These are phyloP conservation scores for Trichomonas gallinae DNA, from an alignment of 208 protist species.

Conservation along the genomic window DNA sequence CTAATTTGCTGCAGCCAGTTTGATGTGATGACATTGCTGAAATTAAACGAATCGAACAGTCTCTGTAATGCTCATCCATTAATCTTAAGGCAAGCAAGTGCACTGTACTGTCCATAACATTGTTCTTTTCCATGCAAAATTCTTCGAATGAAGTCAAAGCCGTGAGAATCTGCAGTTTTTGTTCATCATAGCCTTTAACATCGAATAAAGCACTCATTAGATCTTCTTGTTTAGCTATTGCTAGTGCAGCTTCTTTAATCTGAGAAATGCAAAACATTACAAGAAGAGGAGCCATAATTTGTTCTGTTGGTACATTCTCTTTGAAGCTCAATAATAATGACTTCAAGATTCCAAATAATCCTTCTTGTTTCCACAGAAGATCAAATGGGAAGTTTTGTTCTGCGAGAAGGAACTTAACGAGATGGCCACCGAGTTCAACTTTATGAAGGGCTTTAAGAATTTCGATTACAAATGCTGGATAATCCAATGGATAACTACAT, in stretches of 20 bases:
- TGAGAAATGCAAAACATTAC: background rate
- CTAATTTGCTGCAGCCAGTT: background rate
- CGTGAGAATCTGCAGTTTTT: background rate
- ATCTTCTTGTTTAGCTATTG: background rate
- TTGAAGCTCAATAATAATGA: no score
- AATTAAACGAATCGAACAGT: background rate
- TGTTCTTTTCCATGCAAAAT: background rate
- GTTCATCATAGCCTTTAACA: background rate
- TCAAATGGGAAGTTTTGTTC: background rate
- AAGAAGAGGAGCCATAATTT: background rate
- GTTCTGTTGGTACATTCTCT: background rate
- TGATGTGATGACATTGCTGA: background rate
- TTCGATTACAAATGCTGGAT: background rate
- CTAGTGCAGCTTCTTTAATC: background rate
- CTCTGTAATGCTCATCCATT: background rate
- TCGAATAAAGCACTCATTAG: background rate
- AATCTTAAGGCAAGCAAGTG: background rate
- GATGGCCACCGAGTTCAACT: background rate
- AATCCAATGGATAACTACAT: background rate
- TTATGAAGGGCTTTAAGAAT: background rate
- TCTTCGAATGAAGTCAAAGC: background rate
- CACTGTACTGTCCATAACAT: background rate
- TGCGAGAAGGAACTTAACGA: background rate
- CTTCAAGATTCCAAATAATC: background rate
- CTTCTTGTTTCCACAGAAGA: background rate